Evolutionary conservation across 73 alveolate species (phyloP).

Genomic region (Symbiodinium natans): DNA sequence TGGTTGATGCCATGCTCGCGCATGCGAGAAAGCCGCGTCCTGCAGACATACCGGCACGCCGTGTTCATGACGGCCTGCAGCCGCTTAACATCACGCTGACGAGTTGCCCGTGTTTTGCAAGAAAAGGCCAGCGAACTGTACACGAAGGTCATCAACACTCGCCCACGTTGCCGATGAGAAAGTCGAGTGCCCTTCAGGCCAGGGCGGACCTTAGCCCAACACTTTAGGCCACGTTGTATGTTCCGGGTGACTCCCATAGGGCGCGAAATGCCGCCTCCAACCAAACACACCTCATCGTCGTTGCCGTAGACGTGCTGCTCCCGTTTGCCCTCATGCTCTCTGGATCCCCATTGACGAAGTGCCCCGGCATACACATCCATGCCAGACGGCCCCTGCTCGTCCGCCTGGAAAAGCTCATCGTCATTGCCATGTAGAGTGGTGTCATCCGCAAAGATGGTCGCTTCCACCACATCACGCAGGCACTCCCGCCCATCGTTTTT

Average conservation of each 20-base stretch:
- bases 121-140: constrained; percentile 23
- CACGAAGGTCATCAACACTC: neutral
- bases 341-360: constrained; percentile 1
- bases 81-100: neutral
- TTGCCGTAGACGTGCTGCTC: constrained; percentile 1
- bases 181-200: constrained; percentile 1
- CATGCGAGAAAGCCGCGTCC: constrained; percentile 12
- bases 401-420: neutral
- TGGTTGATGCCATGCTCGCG: neutral
- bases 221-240: constrained; percentile 15
- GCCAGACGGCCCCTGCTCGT: neutral
- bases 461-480: neutral
- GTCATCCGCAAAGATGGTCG: constrained; percentile 45
- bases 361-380: constrained; percentile 3
- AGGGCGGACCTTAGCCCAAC: constrained; percentile 19
- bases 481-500: constrained; percentile 7
- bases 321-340: constrained; percentile 18
- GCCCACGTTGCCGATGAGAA: neutral
- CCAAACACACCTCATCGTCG: neutral
- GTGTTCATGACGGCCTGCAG: constrained; percentile 22
- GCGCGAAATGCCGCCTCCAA: constrained; percentile 35
- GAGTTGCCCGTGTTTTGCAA: constrained; percentile 20
- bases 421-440: constrained; percentile 2
- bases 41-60: constrained; percentile 18
- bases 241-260: neutral